These are phyloP conservation scores for Curvularia eragrostidis DNA, from an alignment of 2,329 filamentous ascomycete species.

Conservation along the genomic window DNA sequence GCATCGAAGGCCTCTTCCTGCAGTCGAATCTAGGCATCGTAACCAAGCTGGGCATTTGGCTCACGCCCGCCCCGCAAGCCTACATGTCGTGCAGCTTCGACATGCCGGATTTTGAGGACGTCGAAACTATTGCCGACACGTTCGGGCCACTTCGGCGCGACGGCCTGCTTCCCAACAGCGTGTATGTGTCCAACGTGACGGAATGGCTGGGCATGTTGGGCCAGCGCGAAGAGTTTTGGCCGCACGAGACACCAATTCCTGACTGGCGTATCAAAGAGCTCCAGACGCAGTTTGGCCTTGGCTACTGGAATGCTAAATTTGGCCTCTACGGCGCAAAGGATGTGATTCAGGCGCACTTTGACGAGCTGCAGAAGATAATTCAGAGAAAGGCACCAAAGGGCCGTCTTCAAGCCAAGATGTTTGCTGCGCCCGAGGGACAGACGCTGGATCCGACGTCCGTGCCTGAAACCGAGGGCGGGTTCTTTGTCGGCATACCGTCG, in stretches of 20 bases:
- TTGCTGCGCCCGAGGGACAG: constrained; percentile 48
- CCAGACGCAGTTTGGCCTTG: constrained; percentile 51
- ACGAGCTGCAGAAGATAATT: constrained; percentile 50
- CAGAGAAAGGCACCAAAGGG: constrained; percentile 49
- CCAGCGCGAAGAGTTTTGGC: constrained; percentile 54
- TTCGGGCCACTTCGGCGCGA: constrained; percentile 56
- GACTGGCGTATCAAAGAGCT: constrained; percentile 56
- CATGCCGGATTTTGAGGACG: constrained; percentile 56
- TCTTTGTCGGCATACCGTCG: constrained; percentile 42
- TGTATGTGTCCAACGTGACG: constrained; percentile 57
- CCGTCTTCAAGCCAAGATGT: constrained; percentile 48
- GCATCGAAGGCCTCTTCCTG: constrained; percentile 56
- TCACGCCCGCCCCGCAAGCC: constrained; percentile 49
- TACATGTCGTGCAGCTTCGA: constrained; percentile 58
- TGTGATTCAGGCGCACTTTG: constrained; percentile 56
- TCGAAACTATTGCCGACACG: constrained; percentile 55
- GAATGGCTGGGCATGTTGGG: constrained; percentile 56
- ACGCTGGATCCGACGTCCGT: constrained; percentile 49
- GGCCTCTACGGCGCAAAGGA: constrained; percentile 54
- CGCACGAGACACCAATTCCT: constrained; percentile 54
- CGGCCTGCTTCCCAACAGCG: constrained; percentile 52
- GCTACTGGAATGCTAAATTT: constrained; percentile 57
- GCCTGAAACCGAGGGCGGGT: constrained; percentile 40
- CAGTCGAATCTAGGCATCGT: constrained; percentile 62
- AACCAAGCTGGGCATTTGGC: constrained; percentile 49